Percentiles rank a stretch among this genome's conserved stretches.
Conservation (phyloP, 2,329 filamentous ascomycete genomes). For the Pseudogymnoascus sp. region DNA sequence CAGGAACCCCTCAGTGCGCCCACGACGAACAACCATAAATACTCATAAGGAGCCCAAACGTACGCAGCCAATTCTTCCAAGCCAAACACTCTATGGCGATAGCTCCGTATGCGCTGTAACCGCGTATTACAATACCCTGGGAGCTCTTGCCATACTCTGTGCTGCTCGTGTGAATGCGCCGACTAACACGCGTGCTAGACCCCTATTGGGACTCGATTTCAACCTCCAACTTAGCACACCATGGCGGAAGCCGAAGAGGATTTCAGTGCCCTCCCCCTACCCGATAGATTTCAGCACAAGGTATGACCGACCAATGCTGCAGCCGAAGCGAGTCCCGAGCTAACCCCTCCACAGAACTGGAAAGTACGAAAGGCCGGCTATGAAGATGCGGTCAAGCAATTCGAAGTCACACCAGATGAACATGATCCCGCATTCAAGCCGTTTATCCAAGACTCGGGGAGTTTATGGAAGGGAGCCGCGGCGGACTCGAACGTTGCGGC, state of each 20-base stretch:
- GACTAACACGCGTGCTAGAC: conserved; percentile 7
- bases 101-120: not conserved
- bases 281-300: conserved; percentile 79
- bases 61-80: not conserved
- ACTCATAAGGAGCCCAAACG: conserved; percentile 1
- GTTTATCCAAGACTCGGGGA: conserved; percentile 70
- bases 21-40: not conserved
- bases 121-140: not conserved
- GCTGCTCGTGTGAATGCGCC: not conserved
- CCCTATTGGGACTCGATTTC: conserved; percentile 5
- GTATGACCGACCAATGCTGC: conserved; percentile 29
- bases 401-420: conserved; percentile 77
- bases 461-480: conserved; percentile 83
- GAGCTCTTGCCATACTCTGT: not conserved
- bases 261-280: conserved; percentile 66
- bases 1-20: conserved; percentile 5
- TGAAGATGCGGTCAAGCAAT: conserved; percentile 82
- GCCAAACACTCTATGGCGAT: not conserved
- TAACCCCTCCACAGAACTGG: conserved; percentile 57
- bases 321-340: conserved; percentile 8
- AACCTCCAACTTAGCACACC: conserved; percentile 8
- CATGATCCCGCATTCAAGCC: conserved; percentile 77
- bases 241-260: conserved; percentile 84
- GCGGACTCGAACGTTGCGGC: conserved; percentile 94
- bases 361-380: conserved; percentile 94